Percentiles rank a stretch among this genome's conserved stretches.
Conservation (phyloP, 148 eudicot species). For the Rhododendron molle region DNA sequence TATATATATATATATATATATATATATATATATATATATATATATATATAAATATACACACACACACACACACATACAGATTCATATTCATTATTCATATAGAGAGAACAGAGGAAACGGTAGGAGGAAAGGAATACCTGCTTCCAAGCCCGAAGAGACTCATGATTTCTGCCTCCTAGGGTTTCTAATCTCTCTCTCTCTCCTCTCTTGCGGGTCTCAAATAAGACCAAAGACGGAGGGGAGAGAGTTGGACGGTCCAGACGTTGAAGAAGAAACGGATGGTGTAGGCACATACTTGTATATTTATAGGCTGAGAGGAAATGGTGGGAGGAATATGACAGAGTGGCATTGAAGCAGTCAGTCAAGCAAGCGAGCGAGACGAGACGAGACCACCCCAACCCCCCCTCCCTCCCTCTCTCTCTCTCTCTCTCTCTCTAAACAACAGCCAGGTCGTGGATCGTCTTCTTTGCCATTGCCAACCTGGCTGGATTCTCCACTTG, state of each 20-base stretch:
- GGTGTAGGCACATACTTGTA: not conserved
- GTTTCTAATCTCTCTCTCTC: not conserved
- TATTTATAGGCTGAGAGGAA: no score
- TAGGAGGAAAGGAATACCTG: constrained; percentile 33
- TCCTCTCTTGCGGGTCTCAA: not conserved
- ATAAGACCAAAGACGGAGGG: not conserved
- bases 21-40: not conserved
- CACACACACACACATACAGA: no score
- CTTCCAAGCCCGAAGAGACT: constrained; percentile 74
- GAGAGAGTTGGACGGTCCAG: not conserved
- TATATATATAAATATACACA: no score
- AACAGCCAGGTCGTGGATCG: no score
- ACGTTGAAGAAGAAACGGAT: constrained; percentile 9
- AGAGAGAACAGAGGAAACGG: not conserved
- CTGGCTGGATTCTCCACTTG: no score
- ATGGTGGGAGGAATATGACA: no score
- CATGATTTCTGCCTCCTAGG: constrained; percentile 29
- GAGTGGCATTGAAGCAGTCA: no score
- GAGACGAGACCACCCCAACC: no score
- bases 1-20: not conserved
- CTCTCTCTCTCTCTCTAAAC: no score
- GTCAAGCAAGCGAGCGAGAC: no score
- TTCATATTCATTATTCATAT: not conserved
- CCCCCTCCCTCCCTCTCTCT: no score
- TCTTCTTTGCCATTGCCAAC: no score